phyloP scores from a whole-genome alignment of 2,329 filamentous ascomycete genomes.

The Ceratocystis destructans region DNA sequence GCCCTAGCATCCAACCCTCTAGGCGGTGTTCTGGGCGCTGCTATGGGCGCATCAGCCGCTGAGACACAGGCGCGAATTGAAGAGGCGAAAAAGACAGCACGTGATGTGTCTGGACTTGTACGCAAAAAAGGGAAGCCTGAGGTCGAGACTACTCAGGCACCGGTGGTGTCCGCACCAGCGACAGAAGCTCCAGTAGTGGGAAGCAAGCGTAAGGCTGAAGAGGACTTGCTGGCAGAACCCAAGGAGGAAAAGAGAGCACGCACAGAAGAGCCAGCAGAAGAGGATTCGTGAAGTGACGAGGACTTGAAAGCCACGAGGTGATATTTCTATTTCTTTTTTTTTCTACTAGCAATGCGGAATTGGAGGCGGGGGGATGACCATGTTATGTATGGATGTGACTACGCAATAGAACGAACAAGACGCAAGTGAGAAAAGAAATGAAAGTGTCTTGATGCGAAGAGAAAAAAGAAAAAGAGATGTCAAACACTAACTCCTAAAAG shows the following conservation, averaged over 20 bases:
- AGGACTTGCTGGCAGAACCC: constrained; percentile 26
- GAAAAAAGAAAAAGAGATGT: constrained; percentile 9
- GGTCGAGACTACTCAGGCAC: constrained; percentile 19
- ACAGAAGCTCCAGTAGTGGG: constrained; percentile 18
- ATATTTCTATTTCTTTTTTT: background rate
- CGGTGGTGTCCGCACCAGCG: constrained; percentile 12
- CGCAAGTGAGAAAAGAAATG: background rate
- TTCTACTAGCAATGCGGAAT: background rate
- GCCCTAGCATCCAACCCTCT: constrained; percentile 37
- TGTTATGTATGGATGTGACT: background rate
- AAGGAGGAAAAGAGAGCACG: constrained; percentile 24
- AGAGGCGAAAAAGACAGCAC: constrained; percentile 60
- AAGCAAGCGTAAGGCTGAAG: constrained; percentile 42
- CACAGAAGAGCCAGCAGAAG: constrained; percentile 23
- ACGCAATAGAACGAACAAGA: background rate
- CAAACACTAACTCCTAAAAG: constrained; percentile 12
- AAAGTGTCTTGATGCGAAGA: constrained; percentile 6
- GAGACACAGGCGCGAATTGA: constrained; percentile 51
- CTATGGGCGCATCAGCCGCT: constrained; percentile 44
- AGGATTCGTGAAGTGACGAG: background rate
- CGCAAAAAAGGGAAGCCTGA: constrained; percentile 42
- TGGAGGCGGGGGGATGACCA: too few relatives aligned
- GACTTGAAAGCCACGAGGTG: background rate
- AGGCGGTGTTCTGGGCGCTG: constrained; percentile 49
- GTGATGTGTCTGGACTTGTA: constrained; percentile 59